Evolutionary conservation across 192 early-diverging fungal species (phyloP), one percentile per base, ranked within the genome.

Genomic region (Dissophora globulifera): DNA sequence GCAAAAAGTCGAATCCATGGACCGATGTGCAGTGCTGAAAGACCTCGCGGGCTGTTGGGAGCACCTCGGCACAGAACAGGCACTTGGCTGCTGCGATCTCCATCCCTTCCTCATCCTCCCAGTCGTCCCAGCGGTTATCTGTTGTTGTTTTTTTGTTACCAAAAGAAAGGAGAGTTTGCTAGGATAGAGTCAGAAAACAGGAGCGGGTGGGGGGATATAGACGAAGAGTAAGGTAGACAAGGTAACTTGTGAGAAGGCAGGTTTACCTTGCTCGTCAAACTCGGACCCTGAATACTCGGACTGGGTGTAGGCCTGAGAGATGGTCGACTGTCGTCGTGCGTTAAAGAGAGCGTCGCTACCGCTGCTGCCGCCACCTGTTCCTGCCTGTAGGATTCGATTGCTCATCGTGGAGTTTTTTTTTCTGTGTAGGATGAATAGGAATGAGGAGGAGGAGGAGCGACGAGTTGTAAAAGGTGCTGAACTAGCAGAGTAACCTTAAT

Each of bases 1-100:
- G 66, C 6, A 84, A 50, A 76, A 93, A 92, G 65, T 93, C 89
- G 79, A 93, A 93, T 6, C 81, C 84, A 47, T 93, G 92, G 2
- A 40, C 29, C 11, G 57, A 22, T 16, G 78, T 84, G 38, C 81
- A 87, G 65, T 93, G 92, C n/a, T 50, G 23, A 74, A 93, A 93
- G 48, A 88, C 67, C 12, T 83, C 69, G 20, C 59, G 42, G n/a
- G 86, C 65, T 31, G 71, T 62, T n/a, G 76, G 55, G 52, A 85
- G 90, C 4, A 74, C 79, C 23, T 83, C 59, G 4, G 83, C 19
- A 69, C 92, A 93, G 70, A 92, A 92, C 50, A 93, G 84, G 69
- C 92, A 93, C 69, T 90, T 86, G 75, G 86, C 75, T 0, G 84
- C 82, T 12, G 67, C 64, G 13, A 69, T 53, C 17, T 47, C 59